phyloP scores from a whole-genome alignment of 2,329 filamentous ascomycete species.

The Fusarium sp. region DNA sequence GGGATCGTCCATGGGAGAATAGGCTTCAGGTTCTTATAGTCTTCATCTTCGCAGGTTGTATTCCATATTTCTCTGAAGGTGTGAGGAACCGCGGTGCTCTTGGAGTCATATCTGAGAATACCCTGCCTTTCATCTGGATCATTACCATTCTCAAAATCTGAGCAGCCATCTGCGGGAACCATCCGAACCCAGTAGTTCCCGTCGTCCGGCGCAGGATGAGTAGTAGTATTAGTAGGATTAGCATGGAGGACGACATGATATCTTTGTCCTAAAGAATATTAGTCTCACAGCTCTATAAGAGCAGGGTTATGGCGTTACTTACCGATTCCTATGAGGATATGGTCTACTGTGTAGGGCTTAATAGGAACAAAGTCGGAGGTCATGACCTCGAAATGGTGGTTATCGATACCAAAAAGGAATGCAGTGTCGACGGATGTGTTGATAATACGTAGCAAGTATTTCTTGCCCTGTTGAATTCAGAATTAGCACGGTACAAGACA shows the following conservation, averaged over 20 bases:
- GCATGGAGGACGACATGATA: not conserved
- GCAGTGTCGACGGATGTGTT: constrained; percentile 1
- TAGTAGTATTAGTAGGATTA: not conserved
- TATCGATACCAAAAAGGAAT: not conserved
- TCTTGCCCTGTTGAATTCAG: not conserved
- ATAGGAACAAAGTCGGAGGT: not conserved
- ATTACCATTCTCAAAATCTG: not conserved
- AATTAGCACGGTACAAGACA: too few relatives aligned
- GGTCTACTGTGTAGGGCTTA: not conserved
- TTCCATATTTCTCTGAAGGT: not conserved
- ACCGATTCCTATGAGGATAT: not conserved
- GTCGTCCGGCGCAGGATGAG: not conserved
- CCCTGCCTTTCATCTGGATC: not conserved
- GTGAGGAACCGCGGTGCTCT: not conserved
- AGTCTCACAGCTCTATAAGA: not conserved
- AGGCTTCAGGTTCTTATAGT: not conserved
- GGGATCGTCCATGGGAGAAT: not conserved
- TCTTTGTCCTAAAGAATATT: not conserved
- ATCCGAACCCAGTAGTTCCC: not conserved
- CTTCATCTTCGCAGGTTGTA: not conserved
- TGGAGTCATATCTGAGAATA: not conserved
- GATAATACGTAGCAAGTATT: not conserved
- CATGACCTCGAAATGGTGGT: not conserved
- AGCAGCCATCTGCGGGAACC: not conserved
- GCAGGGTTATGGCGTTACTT: not conserved